Conservation (phyloP, 2,329 filamentous ascomycete genomes). For the Pyricularia sp. region DNA sequence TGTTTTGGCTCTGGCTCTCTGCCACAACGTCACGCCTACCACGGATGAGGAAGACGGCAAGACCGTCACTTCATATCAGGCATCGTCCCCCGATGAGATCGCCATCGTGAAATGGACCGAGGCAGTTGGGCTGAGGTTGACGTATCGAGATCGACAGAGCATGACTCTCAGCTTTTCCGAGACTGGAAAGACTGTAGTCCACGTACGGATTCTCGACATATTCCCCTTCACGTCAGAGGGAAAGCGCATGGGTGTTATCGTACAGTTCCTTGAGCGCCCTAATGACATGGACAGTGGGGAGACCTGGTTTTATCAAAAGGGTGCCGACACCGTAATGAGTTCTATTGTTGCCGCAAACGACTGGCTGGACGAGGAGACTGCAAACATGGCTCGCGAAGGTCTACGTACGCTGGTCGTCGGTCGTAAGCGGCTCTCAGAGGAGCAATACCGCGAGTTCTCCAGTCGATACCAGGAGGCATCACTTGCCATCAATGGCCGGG, state of each 20-base stretch:
- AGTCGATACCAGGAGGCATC: slow-evolving; percentile 69
- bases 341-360: slow-evolving; percentile 91
- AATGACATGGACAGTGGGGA: slow-evolving; percentile 54
- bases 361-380: slow-evolving; percentile 97
- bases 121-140: slow-evolving; percentile 75
- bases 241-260: slow-evolving; percentile 96
- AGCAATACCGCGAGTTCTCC: slow-evolving; percentile 77
- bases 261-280: slow-evolving; percentile 64
- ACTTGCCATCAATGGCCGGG: slow-evolving; percentile 68
- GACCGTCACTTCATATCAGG: slow-evolving; percentile 79
- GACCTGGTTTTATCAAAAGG: slow-evolving; percentile 98
- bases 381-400: slow-evolving; percentile 98
- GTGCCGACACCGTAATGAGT: slow-evolving; percentile 97
- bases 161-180: slow-evolving; percentile 76
- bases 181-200: slow-evolving; percentile 65
- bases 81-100: slow-evolving; percentile 95
- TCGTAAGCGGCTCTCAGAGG: slow-evolving; percentile 70
- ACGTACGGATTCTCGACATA: slow-evolving; percentile 81
- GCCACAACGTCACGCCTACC: slow-evolving; percentile 94
- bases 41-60: slow-evolving; percentile 74
- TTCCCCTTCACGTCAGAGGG: slow-evolving; percentile 98
- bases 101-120: slow-evolving; percentile 96
- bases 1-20: slow-evolving; percentile 82
- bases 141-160: slow-evolving; percentile 75
- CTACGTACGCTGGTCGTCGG: slow-evolving; percentile 90